Evolutionary conservation across 805 yeast genomes (phyloP).

Genomic region (Hanseniaspora lachancei): DNA sequence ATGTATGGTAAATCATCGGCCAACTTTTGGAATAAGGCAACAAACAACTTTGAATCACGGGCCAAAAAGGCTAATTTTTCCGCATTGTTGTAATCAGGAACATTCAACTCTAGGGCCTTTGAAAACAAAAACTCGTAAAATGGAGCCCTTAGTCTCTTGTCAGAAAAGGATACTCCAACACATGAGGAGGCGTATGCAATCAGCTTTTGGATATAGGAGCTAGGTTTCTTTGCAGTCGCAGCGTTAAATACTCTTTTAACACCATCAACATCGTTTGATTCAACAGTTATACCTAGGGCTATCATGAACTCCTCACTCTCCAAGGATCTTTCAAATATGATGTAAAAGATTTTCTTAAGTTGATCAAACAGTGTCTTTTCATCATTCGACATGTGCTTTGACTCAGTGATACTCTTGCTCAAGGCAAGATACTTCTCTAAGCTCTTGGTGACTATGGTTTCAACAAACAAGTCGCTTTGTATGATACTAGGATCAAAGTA

Average conservation of each 20-base stretch:
- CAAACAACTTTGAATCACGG: slow-evolving; percentile 62
- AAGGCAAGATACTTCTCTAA: slow-evolving; percentile 64
- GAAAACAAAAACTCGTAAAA: slow-evolving; percentile 52
- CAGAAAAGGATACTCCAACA: slow-evolving; percentile 52
- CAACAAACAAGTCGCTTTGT: slow-evolving; percentile 72
- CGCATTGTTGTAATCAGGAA: slow-evolving; percentile 70
- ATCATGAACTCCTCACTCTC: slow-evolving; percentile 56
- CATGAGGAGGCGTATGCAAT: slow-evolving; percentile 66
- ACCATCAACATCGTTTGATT: slow-evolving; percentile 73
- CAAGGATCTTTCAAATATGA: slow-evolving; percentile 73
- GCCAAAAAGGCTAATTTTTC: slow-evolving; percentile 80
- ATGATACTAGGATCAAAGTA: slow-evolving; percentile 49
- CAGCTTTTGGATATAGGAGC: slow-evolving; percentile 41
- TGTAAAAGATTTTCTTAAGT: slow-evolving; percentile 61
- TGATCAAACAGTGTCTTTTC: slow-evolving; percentile 40
- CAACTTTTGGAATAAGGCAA: slow-evolving; percentile 38
- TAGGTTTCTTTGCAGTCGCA: slow-evolving; percentile 31
- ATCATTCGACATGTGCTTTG: slow-evolving; percentile 22
- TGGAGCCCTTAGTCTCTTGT: slow-evolving; percentile 51
- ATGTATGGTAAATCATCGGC: slow-evolving; percentile 24
- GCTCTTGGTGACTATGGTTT: slow-evolving; percentile 88
- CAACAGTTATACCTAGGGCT: slow-evolving; percentile 84
- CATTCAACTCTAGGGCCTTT: slow-evolving; percentile 42
- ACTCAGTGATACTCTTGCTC: slow-evolving; percentile 35
- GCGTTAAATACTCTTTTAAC: slow-evolving; percentile 45